Evolutionary conservation across 2,329 filamentous ascomycete genomes (phyloP), one percentile per base, ranked within the genome.

Genomic region (Aspergillus brasiliensis): DNA sequence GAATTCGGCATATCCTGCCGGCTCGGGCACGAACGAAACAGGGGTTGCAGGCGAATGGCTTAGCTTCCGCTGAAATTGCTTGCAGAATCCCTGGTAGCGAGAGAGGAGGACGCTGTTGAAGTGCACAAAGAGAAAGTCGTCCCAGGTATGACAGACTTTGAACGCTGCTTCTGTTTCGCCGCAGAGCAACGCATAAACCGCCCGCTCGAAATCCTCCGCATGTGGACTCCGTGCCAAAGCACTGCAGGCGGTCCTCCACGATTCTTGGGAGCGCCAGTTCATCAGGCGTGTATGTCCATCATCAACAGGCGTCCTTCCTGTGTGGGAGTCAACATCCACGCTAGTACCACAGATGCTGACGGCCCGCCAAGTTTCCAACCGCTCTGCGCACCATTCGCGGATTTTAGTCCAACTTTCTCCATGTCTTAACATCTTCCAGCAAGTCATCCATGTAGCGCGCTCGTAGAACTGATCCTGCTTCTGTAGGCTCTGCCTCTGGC

Each of bases 361-460:
- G 44, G 92, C 92, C 62, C 94, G 88, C 94, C 94, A 99, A 62
- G 88, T 86, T 77, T 98, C 93, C 8, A 91, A 91, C 60, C 91
- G 86, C 68, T 94, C 90, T 49, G 89, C 81, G 69, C 92, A 96
- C 91, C 92, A 97, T 51, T 93, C 90, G 57, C 87, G 86, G 63
- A 98, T 90, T 38, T 90, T 85, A 8, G 84, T 78, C 78, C 90
- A 86, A 62, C 83, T 86, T 65, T 87, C 88, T n/a, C 95, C 95
- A 48, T 92, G 87, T 51, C 94, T 88, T 55, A 99, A 82, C 81
- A 97, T 91, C 74, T 97, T 92, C 80, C 92, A 98, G 77, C 91
- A 95, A n/a, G 91, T 90, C 62, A 93, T 84, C 93, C 95, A 98
- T 49, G 96, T 91, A 2, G 92, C 90, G 56, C 89, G 86, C 78